Base-by-base conservation (phyloP, 495 filamentous ascomycete species). In the Penicillium bovifimosum region DNA sequence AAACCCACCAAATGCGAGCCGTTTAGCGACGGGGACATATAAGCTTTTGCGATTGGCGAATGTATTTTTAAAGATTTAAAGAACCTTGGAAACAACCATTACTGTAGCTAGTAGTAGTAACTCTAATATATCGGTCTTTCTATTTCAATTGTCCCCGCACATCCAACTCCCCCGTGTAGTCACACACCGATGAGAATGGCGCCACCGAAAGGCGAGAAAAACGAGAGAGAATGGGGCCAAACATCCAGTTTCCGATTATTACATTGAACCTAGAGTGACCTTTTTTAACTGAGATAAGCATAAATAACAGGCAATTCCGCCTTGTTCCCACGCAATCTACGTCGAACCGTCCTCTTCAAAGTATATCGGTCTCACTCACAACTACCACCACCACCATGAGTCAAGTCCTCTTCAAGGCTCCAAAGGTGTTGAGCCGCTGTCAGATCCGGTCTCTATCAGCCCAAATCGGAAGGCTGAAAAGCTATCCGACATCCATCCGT, bases 401-500 rank as follows among this genome's bases (percentile, higher is more conserved):
- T n/a, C 39, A 41, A 26, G 7, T 41, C 3, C 3, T 41, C 6
- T 27, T 26, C 20, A 41, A 41, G 11, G 39, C 39, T 24, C 39
- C 39, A 20, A 24, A 5, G 13, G 39, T 24, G 17, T 41, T 41
- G 20, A 14, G 20, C 39, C 39, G 39, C 17, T 41, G 13, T 27
- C 39, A 27, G 33, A 41, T 43, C 3, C 41, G 47, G 42, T 31
- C 38, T 11, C 20, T 44, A 9, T 24, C 35, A 10, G 31, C 32
- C 33, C n/a, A n/a, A n/a, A n/a, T n/a, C n/a, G n/a, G n/a, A n/a
- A n/a, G n/a, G n/a, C n/a, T n/a, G n/a, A n/a, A n/a, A n/a, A 53
- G 54, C 13, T 20, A 55, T n/a, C 59, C 59, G 11, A 54, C 38
- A 11, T 35, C 55, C 13, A 62, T 65, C 26, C 27, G 27, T 2